Conservation (phyloP, 2,329 filamentous ascomycete species). For the Penicillium sp. region DNA sequence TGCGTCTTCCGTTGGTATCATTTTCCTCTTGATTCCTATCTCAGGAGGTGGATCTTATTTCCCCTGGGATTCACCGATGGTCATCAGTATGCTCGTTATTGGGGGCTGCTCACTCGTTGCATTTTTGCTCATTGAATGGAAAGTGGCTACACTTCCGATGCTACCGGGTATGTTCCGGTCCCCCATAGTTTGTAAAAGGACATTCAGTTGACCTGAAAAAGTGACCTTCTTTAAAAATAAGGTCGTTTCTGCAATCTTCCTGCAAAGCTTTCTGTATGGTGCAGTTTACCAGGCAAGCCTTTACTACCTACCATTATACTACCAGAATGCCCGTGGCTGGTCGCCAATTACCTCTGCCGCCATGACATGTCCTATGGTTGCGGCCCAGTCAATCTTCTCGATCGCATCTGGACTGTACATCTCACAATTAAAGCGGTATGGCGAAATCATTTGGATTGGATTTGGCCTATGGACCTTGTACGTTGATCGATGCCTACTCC, state of each 20-base stretch:
- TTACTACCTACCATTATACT: conserved; percentile 62
- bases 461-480: conserved; percentile 49
- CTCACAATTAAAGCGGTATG: conserved; percentile 56
- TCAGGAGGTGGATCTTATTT: conserved; percentile 61
- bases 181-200: background rate
- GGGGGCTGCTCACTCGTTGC: conserved; percentile 47
- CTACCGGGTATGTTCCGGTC: conserved; percentile 45
- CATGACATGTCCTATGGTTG: conserved; percentile 52
- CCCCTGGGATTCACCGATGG: conserved; percentile 55
- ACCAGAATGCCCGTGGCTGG: conserved; percentile 55
- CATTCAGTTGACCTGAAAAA: conserved; percentile 14
- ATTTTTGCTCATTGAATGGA: conserved; percentile 58
- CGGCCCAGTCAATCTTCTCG: conserved; percentile 42
- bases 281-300: conserved; percentile 58
- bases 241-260: conserved; percentile 54
- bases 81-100: conserved; percentile 58
- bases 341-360: conserved; percentile 51
- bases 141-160: conserved; percentile 56
- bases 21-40: conserved; percentile 62
- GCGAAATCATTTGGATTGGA: conserved; percentile 55
- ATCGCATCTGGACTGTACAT: conserved; percentile 57
- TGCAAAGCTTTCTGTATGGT: conserved; percentile 61
- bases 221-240: conserved; percentile 53
- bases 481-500: conserved; percentile 2
- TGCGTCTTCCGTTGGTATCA: conserved; percentile 54